These are phyloP conservation scores for Cladosporium halotolerans DNA, from an alignment of 2,329 filamentous ascomycete genomes.

Conservation along the genomic window DNA sequence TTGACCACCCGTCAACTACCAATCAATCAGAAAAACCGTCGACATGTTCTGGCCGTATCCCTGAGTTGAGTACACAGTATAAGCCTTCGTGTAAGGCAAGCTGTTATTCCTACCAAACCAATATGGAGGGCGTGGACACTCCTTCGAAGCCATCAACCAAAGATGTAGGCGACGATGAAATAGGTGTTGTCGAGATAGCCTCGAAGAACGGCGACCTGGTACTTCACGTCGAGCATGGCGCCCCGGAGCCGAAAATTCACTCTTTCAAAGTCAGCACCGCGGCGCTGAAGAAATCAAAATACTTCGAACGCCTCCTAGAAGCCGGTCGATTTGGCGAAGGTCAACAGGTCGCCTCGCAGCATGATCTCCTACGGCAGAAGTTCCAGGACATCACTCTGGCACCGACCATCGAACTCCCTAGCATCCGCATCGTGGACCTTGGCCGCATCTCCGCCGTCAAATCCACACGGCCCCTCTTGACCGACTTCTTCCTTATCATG, in stretches of 20 bases:
- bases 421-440: conserved; percentile 59
- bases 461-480: conserved; percentile 45
- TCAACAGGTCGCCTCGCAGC: conserved; percentile 46
- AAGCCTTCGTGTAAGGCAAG: conserved; percentile 3
- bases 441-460: conserved; percentile 63
- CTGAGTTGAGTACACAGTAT: conserved; percentile 25
- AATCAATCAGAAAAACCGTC: background rate
- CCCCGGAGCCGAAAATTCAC: conserved; percentile 44
- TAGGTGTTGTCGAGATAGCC: conserved; percentile 1
- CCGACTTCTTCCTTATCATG: conserved; percentile 61
- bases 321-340: conserved; percentile 60
- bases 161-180: background rate
- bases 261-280: conserved; percentile 58
- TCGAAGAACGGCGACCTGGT: conserved; percentile 53
- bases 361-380: conserved; percentile 45
- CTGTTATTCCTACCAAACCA: conserved; percentile 11
- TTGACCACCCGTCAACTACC: no score
- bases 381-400: conserved; percentile 40
- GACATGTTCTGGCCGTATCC: conserved; percentile 47
- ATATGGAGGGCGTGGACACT: conserved; percentile 6
- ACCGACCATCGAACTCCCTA: conserved; percentile 51
- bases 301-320: conserved; percentile 62
- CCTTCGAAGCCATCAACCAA: background rate
- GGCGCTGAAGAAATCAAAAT: conserved; percentile 58
- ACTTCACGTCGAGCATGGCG: conserved; percentile 59